phyloP scores from a whole-genome alignment of 148 eudicot genomes.

The Drosera capensis region DNA sequence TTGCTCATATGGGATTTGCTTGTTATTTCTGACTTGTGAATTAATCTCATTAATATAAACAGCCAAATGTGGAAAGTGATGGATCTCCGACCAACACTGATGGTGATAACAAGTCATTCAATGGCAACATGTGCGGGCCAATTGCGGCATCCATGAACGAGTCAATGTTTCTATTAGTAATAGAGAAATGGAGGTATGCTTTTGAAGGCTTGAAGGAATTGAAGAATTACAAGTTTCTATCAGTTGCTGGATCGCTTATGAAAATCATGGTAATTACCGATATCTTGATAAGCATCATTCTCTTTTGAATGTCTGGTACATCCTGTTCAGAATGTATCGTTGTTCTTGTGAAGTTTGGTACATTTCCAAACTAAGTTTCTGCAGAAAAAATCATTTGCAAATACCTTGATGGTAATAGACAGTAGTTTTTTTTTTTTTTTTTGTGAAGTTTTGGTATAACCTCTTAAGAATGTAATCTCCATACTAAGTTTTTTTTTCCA shows the following conservation, averaged over 20 bases:
- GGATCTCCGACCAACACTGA: not conserved
- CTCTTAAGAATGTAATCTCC: too few species aligned
- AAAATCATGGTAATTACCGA: not conserved
- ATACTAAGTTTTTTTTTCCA: too few species aligned
- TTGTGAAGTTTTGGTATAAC: too few species aligned
- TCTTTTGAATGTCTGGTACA: too few species aligned
- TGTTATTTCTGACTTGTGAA: conserved; percentile 1
- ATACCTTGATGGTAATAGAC: not conserved
- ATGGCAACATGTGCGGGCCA: not conserved
- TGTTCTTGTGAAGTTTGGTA: too few species aligned
- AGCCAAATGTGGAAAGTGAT: not conserved
- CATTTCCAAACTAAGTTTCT: too few species aligned
- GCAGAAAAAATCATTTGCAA: not conserved
- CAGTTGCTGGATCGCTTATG: not conserved
- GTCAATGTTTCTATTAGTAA: not conserved
- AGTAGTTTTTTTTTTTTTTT: too few species aligned
- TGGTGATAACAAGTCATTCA: not conserved
- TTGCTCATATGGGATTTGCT: too few species aligned
- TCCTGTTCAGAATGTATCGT: too few species aligned
- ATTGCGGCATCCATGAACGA: conserved; percentile 7
- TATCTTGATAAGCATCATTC: too few species aligned
- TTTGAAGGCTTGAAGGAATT: not conserved
- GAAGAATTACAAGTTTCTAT: not conserved
- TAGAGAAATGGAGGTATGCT: not conserved
- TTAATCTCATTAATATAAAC: conserved; percentile 4